Conservation (phyloP, 1,284 basidiomycete species). For the Tausonia pullulans region DNA sequence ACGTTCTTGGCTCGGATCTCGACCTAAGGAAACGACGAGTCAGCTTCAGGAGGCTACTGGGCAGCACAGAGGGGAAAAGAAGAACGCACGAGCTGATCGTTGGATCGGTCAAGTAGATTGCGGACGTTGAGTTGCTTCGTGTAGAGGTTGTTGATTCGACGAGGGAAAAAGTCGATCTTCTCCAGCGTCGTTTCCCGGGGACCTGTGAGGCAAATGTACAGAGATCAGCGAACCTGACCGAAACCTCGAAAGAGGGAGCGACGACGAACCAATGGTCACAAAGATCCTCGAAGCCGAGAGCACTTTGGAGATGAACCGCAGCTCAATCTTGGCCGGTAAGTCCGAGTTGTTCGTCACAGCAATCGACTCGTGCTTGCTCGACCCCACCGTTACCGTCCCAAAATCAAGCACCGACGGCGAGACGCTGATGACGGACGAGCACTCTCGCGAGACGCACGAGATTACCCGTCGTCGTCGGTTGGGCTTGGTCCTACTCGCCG, state of each 20-base stretch:
- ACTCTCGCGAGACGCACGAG: slow-evolving; percentile 36
- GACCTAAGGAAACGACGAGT: slow-evolving; percentile 22
- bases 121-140: slow-evolving; percentile 41
- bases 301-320: slow-evolving; percentile 42
- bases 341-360: slow-evolving; percentile 37
- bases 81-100: slow-evolving; percentile 18
- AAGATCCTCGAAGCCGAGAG: slow-evolving; percentile 40
- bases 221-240: not conserved
- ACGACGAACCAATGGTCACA: slow-evolving; percentile 31
- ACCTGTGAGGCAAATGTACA: slow-evolving; percentile 12
- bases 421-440: slow-evolving; percentile 39
- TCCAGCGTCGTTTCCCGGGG: slow-evolving; percentile 38
- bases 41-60: slow-evolving; percentile 23
- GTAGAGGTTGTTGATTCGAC: slow-evolving; percentile 40
- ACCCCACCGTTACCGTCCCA: slow-evolving; percentile 40
- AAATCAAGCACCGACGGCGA: slow-evolving; percentile 37
- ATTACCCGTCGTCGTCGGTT: slow-evolving; percentile 26
- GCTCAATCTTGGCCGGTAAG: slow-evolving; percentile 38
- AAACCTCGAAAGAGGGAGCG: not conserved
- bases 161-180: slow-evolving; percentile 40
- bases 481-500: slow-evolving; percentile 3
- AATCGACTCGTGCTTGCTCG: slow-evolving; percentile 35
- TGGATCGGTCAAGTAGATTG: slow-evolving; percentile 30
- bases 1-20: slow-evolving; percentile 40
- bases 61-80: slow-evolving; percentile 26